Conservation (phyloP, 2,329 filamentous ascomycete species). For the Anthostomella pinea region DNA sequence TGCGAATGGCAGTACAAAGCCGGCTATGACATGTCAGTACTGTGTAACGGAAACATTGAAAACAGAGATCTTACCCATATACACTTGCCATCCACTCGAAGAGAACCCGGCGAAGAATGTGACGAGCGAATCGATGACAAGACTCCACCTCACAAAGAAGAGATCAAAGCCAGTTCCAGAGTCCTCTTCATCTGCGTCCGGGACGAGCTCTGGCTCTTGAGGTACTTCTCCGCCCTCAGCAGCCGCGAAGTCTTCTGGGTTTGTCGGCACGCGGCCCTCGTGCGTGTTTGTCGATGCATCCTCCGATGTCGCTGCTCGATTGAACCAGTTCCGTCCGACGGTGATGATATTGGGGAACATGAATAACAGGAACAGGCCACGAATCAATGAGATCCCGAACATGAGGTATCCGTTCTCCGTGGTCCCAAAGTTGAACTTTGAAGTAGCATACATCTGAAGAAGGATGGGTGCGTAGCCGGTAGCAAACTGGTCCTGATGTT, state of each 20-base stretch:
- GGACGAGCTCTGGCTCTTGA: slow-evolving; percentile 23
- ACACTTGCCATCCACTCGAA: slow-evolving; percentile 64
- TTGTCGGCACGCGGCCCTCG: slow-evolving; percentile 17
- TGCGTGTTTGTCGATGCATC: no score
- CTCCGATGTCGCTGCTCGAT: slow-evolving; percentile 10
- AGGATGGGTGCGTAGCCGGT: slow-evolving; percentile 66
- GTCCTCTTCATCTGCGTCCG: slow-evolving; percentile 27
- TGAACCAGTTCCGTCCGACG: slow-evolving; percentile 40
- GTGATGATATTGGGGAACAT: slow-evolving; percentile 53
- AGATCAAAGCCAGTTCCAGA: slow-evolving; percentile 55
- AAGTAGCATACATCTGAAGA: slow-evolving; percentile 58
- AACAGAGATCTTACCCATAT: slow-evolving; percentile 44
- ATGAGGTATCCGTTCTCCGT: slow-evolving; percentile 55
- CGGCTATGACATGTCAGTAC: slow-evolving; percentile 40
- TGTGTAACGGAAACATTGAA: background rate
- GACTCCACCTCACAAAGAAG: slow-evolving; percentile 62
- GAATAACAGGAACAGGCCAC: slow-evolving; percentile 53
- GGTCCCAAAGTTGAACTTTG: slow-evolving; percentile 53
- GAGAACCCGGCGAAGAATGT: slow-evolving; percentile 63
- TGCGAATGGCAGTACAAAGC: slow-evolving; percentile 63
- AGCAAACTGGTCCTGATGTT: slow-evolving; percentile 44
- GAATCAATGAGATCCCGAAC: slow-evolving; percentile 53
- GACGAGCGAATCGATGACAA: slow-evolving; percentile 62
- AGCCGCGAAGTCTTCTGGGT: slow-evolving; percentile 24
- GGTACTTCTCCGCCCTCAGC: slow-evolving; percentile 24